Conservation (phyloP, 1,139 yeast species). For the Geotrichum reessii region DNA sequence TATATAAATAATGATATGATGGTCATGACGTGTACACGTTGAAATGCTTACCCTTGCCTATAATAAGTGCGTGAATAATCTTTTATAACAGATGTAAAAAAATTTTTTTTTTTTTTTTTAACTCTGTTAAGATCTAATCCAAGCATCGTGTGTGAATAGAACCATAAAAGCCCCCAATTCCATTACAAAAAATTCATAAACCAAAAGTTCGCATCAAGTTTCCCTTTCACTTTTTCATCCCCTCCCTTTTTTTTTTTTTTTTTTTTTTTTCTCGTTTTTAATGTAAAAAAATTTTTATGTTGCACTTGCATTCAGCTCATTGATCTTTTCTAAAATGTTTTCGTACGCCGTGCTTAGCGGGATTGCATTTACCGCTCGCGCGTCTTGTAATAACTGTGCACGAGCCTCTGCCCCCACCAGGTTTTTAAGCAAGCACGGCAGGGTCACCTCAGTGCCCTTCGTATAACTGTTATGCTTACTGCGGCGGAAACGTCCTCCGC, state of each 20-base stretch:
- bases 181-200: too few relatives aligned
- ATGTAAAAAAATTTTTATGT: background rate
- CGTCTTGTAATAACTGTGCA: background rate
- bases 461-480: background rate
- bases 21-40: background rate
- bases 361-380: constrained; percentile 1
- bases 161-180: too few relatives aligned
- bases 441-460: background rate
- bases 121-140: too few relatives aligned
- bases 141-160: too few relatives aligned
- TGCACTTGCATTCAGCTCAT: background rate
- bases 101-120: too few relatives aligned
- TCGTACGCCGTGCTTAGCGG: constrained; percentile 1
- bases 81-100: too few relatives aligned
- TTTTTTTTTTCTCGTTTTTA: background rate
- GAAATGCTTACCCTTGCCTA: too few relatives aligned
- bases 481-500: background rate
- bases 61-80: too few relatives aligned
- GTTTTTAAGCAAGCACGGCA: constrained; percentile 12
- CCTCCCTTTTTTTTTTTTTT: background rate
- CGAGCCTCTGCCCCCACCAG: background rate
- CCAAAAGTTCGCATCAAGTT: too few relatives aligned
- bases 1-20: too few relatives aligned
- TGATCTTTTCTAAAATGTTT: background rate
- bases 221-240: too few relatives aligned